Evolutionary conservation across 176 grass and related monocot species (phyloP), one percentile per base, ranked within the genome.

Genomic region (Carex scoparia): DNA sequence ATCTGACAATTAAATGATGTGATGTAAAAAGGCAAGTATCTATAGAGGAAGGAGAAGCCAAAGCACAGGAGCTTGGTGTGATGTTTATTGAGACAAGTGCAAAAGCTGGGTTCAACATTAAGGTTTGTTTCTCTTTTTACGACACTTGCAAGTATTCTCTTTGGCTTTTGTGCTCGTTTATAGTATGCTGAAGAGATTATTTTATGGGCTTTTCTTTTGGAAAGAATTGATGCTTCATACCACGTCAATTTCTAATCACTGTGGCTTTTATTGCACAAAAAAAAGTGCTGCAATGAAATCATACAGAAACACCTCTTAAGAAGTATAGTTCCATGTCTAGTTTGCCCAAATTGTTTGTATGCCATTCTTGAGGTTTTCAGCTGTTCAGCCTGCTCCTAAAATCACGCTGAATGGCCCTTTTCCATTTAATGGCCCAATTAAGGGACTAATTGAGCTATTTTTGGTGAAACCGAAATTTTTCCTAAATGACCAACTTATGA

Each of bases 1-100:
- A 15, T 79, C 74, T 58, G 51, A 58, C 74, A 33, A 72, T 19
- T 44, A 71, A 71, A 81, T 81, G 2, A 85, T 85, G 74, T 16
- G 42, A 67, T 81, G 56, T 60, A 85, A 67, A 89, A 84, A 99
- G 96, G 84, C 96, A 99, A 99, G 96, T 99, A 6, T 95, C 96
- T 23, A 95, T 95, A 78, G 96, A 99, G 90, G 96, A 99, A 92
- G 96, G 90, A 76, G 96, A 99, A 89, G 96, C 56, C 38, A 99
- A 99, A 85, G 96, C 90, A 44, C 92, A 95, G 65, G 93, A 99
- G 53, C 93, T 95, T 51, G 91, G 93, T 84, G 96, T 95, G 71
- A 99, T 99, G 96, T 99, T 95, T 54, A 95, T 99, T 69, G 96
- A 99, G 88, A 99, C 96, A 49, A 99, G 93, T 85, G 96, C 96